phyloP scores from a whole-genome alignment of 768 basidiomycete genomes.

The Cantharellus anzutake region DNA sequence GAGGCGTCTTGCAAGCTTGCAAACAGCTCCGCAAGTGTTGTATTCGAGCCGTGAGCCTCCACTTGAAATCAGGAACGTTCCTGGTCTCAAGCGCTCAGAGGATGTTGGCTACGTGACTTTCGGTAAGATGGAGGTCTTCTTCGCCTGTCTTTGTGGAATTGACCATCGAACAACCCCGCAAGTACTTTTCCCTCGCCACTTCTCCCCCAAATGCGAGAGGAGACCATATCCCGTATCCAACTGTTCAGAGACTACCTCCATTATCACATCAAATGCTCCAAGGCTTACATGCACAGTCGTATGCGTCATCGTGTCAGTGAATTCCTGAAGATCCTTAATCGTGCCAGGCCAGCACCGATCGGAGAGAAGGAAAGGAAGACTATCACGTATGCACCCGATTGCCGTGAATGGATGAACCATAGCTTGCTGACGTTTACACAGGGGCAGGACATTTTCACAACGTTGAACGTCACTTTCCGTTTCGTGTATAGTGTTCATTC shows the following conservation, averaged over 20 bases:
- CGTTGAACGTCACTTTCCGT: neutral
- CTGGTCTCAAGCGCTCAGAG: slow-evolving; percentile 62
- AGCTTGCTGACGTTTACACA: neutral
- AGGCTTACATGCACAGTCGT: slow-evolving; percentile 97
- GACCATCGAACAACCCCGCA: neutral
- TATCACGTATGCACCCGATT: slow-evolving; percentile 34
- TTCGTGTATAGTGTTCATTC: too few relatives aligned
- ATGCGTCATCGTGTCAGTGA: slow-evolving; percentile 88
- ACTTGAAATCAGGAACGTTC: slow-evolving; percentile 80
- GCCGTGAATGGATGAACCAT: too few relatives aligned
- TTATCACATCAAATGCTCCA: slow-evolving; percentile 97
- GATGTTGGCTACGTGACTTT: slow-evolving; percentile 96
- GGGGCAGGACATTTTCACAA: neutral
- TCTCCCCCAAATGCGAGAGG: slow-evolving; percentile 44
- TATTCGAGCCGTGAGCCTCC: slow-evolving; percentile 92
- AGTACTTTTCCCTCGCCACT: slow-evolving; percentile 95
- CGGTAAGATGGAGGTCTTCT: slow-evolving; percentile 16
- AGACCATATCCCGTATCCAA: slow-evolving; percentile 87
- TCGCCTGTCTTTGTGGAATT: neutral
- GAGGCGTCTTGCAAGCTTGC: slow-evolving; percentile 77
- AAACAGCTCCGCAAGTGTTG: slow-evolving; percentile 91
- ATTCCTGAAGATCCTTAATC: slow-evolving; percentile 89
- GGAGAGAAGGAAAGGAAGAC: slow-evolving; percentile 69
- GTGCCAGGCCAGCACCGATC: slow-evolving; percentile 84
- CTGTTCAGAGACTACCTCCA: slow-evolving; percentile 98